Evolutionary conservation across 1,284 basidiomycete species (phyloP).

Genomic region (Wolfiporia cocos): DNA sequence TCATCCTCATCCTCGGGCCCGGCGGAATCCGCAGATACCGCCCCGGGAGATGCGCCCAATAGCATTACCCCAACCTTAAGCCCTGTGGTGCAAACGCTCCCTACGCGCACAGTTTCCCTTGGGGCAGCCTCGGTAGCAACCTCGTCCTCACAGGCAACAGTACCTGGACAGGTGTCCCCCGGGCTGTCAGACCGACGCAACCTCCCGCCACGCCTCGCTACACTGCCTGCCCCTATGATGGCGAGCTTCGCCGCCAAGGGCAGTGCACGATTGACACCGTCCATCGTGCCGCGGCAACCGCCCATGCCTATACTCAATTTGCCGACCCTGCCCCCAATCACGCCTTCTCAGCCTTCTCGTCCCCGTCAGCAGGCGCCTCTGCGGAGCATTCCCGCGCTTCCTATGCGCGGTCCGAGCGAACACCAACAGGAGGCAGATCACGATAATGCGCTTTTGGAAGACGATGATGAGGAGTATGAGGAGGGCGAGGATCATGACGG

Average conservation of each 20-base stretch:
- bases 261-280: constrained; percentile 42
- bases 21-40: background rate
- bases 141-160: background rate
- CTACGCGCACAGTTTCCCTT: constrained; percentile 4
- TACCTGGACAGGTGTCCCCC: constrained; percentile 1
- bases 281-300: constrained; percentile 40
- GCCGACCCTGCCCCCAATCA: constrained; percentile 34
- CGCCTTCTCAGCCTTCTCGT: constrained; percentile 17
- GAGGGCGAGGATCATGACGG: constrained; percentile 28
- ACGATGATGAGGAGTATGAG: constrained; percentile 32
- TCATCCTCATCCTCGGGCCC: too few species aligned
- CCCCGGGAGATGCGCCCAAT: background rate
- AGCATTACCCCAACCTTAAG: background rate
- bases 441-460: constrained; percentile 31
- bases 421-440: constrained; percentile 30
- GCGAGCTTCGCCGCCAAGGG: constrained; percentile 25
- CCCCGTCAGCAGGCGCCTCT: constrained; percentile 25
- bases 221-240: constrained; percentile 28
- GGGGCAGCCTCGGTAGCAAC: background rate
- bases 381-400: constrained; percentile 44
- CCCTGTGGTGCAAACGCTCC: constrained; percentile 1
- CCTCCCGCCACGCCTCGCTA: constrained; percentile 23
- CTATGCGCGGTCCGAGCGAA: constrained; percentile 35
- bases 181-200: constrained; percentile 18
- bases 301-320: constrained; percentile 45